Evolutionary conservation across 2,329 filamentous ascomycete genomes (phyloP).

Genomic region (Fusarium sp.): DNA sequence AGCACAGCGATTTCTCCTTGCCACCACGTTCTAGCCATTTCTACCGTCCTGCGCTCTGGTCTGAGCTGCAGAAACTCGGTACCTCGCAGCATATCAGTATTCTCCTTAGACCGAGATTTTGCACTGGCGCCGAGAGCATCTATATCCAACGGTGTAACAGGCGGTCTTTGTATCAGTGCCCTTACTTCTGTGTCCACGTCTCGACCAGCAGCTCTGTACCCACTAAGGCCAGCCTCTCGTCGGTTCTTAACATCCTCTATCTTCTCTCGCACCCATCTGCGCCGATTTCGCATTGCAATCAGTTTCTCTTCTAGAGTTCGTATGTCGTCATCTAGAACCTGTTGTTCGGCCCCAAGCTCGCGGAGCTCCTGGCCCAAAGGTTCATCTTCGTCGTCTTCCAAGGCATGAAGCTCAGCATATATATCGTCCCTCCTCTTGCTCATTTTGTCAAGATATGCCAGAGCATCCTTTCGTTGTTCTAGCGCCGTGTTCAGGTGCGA

Average conservation of each 20-base stretch:
- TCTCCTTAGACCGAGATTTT: slow-evolving; percentile 23
- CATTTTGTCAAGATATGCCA: slow-evolving; percentile 67
- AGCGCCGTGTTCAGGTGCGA: slow-evolving; percentile 67
- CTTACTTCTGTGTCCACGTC: slow-evolving; percentile 72
- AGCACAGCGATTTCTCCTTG: slow-evolving; percentile 68
- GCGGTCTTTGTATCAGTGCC: slow-evolving; percentile 67
- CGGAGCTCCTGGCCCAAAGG: slow-evolving; percentile 70
- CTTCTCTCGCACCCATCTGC: slow-evolving; percentile 67
- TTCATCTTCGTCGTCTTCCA: slow-evolving; percentile 66
- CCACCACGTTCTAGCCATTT: slow-evolving; percentile 79
- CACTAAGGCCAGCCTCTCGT: slow-evolving; percentile 76
- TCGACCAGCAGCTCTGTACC: slow-evolving; percentile 73
- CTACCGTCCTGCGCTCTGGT: slow-evolving; percentile 72
- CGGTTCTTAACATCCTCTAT: slow-evolving; percentile 72
- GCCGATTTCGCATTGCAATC: slow-evolving; percentile 67
- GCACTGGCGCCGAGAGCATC: slow-evolving; percentile 50
- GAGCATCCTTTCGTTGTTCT: slow-evolving; percentile 64
- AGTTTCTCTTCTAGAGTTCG: slow-evolving; percentile 72
- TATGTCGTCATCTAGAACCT: slow-evolving; percentile 70
- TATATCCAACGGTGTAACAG: slow-evolving; percentile 62
- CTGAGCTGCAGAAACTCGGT: slow-evolving; percentile 69
- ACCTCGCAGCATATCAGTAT: slow-evolving; percentile 51
- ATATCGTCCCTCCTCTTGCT: slow-evolving; percentile 62
- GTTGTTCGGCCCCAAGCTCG: slow-evolving; percentile 66
- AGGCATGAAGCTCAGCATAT: slow-evolving; percentile 60